These are phyloP conservation scores for Colletotrichum euphorbiae DNA, from an alignment of 2,329 filamentous ascomycete genomes.

Conservation along the genomic window DNA sequence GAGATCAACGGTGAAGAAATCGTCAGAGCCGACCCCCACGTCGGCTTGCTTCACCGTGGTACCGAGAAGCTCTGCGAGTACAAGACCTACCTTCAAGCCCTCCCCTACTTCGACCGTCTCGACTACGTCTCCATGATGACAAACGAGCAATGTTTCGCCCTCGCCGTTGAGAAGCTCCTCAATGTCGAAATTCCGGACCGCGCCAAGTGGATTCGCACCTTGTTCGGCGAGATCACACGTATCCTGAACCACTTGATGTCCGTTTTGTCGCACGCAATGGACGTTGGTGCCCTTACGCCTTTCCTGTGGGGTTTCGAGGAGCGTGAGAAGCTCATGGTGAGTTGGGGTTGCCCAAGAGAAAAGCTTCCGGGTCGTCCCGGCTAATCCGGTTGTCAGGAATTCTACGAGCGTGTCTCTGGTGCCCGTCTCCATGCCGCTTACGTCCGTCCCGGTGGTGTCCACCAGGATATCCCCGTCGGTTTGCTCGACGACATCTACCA, in stretches of 20 bases:
- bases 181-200: conserved; percentile 96
- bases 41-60: conserved; percentile 93
- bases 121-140: conserved; percentile 99
- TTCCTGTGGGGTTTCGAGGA: conserved; percentile 99
- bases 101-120: conserved; percentile 98
- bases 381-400: conserved; percentile 74
- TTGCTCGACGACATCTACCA: conserved; percentile 99
- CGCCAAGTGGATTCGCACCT: conserved; percentile 94
- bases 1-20: conserved; percentile 99
- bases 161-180: conserved; percentile 97
- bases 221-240: conserved; percentile 96
- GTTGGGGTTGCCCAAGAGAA: conserved; percentile 44
- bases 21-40: conserved; percentile 94
- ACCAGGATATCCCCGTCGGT: conserved; percentile 92
- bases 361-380: neutral
- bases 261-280: conserved; percentile 96
- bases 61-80: conserved; percentile 99
- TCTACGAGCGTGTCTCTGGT: conserved; percentile 98
- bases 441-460: conserved; percentile 94
- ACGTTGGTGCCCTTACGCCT: conserved; percentile 96
- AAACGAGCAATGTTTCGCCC: conserved; percentile 96
- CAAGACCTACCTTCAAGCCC: conserved; percentile 97
- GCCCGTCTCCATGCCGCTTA: conserved; percentile 98
- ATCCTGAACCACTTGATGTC: conserved; percentile 98
- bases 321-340: conserved; percentile 99